Percentiles rank a stretch among this genome's conserved stretches.
Evolutionary conservation across 2,329 filamentous ascomycete species (phyloP).

Genomic region (Stachybotrys chlorohalonatus): DNA sequence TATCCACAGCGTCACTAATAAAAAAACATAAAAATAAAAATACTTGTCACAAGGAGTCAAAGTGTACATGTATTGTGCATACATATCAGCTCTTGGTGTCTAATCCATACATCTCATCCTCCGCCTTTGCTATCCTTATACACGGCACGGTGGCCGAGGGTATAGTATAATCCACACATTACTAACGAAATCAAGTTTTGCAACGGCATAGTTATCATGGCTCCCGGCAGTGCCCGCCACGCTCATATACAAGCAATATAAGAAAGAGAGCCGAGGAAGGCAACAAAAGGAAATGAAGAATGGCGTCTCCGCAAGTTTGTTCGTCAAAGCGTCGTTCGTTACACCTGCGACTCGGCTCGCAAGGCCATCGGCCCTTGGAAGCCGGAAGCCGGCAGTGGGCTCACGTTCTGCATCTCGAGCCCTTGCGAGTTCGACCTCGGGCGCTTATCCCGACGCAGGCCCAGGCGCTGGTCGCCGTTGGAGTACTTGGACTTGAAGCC

Average conservation of each 20-base stretch:
- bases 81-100: background rate
- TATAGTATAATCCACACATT: slow-evolving; percentile 10
- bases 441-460: slow-evolving; percentile 29
- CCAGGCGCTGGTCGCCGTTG: slow-evolving; percentile 79
- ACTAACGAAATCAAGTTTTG: slow-evolving; percentile 6
- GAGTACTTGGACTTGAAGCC: slow-evolving; percentile 71
- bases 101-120: background rate
- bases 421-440: slow-evolving; percentile 42
- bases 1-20: no score
- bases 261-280: slow-evolving; percentile 4
- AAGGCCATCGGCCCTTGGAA: slow-evolving; percentile 47
- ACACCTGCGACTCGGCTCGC: slow-evolving; percentile 21
- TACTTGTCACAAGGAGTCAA: no score
- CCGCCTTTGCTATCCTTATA: slow-evolving; percentile 1
- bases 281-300: slow-evolving; percentile 4
- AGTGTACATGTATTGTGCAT: background rate
- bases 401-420: slow-evolving; percentile 67
- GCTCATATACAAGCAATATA: slow-evolving; percentile 3
- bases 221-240: background rate
- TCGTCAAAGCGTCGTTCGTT: slow-evolving; percentile 2
- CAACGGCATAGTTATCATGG: background rate
- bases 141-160: slow-evolving; percentile 10
- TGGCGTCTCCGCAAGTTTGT: background rate
- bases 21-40: no score
- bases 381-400: slow-evolving; percentile 25